Evolutionary conservation across 1,139 yeast genomes (phyloP), one percentile per base, ranked within the genome.

Genomic region (Arxiozyma slooffiae): DNA sequence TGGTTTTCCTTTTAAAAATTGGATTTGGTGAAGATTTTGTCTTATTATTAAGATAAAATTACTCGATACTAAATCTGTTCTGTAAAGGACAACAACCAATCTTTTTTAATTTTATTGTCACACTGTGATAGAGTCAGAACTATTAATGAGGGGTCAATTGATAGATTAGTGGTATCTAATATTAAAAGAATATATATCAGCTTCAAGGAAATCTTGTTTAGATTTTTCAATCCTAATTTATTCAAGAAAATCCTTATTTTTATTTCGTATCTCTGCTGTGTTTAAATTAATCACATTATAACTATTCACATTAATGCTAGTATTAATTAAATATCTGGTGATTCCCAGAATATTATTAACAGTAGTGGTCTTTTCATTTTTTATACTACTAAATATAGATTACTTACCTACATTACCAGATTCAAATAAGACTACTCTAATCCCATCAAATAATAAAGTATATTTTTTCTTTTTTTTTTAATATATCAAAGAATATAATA

Each of bases 361-460:
- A 41, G 92, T 89, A 0, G 97, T 95, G 14, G 90, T 87, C 40
- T 90, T 95, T 47, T 85, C 79, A 53, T 82, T 77, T 0, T 92
- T 88, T 16, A 92, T 68, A 14, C 70, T 62, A 60, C 94, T 92
- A 47, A 92, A 68, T 16, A 92, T 69, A 0, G 96, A 86, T 1
- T 97, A 89, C 64, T 92, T 92, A 0, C 99, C 99, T 0, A 96
- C 97, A 67, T 92, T 92, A 1, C 98, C 97, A 4, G 96, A 95
- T 0, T 98, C 99, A 21, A 90, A 59, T 21, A 92, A 70, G 0
- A 84, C 81, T 41, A 90, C 63, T 54, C 79, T 80, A 42, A 92
- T 80, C 1, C 99, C 99, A 24, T 77, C 74, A 46, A 83, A 66
- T 20, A 92, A 68, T 1, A 90, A 70, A 56, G 82, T 85, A 0